Evolutionary conservation across 2,329 filamentous ascomycete genomes (phyloP), one percentile per base, ranked within the genome.

Genomic region (Fusarium subtropicale): DNA sequence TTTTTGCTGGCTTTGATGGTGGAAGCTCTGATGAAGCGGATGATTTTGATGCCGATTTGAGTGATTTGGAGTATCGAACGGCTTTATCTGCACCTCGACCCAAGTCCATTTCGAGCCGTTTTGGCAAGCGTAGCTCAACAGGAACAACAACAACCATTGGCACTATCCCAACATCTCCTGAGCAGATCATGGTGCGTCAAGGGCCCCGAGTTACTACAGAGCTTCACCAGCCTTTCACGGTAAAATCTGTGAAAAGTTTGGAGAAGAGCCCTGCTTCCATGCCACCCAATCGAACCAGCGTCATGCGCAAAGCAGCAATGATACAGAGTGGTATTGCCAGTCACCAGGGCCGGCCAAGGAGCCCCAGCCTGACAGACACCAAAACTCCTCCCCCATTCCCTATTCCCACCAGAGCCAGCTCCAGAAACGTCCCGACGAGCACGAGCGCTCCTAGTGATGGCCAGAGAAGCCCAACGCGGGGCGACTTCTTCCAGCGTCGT

Each of bases 391-490:
- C 96, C 28, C 96, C 96, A 1, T 97, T 97, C 82, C 94, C 96
- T 0, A 97, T 99, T 9, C 96, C 96, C 0, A 91, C 90, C 5
- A 86, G 96, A 59, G 92, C 93, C 31, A 98, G 95, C 79, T 99
- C 94, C 8, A 89, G 94, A 63, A 90, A 91, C 74, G 86, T 90
- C 24, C 87, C 89, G 1, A 80, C 89, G 63, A 90, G 87, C 70
- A 83, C 86, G 52, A 94, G 92, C 76, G 83, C 84, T 4, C 84
- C 86, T 1, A 88, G 87, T 65, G 93, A 97, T 66, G 92, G 92
- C 5, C 90, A 89, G 41, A 87, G 89, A 67, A 97, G 93, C 76
- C 94, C 94, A 2, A 93, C 91, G 1, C 86, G 88, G 33, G 80
- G 81, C 13, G 83, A 83, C n/a, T 84, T 84, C 24, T 88, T 86